These are phyloP conservation scores for Dispira simplex DNA, from an alignment of 192 early-diverging fungal genomes.

Conservation along the genomic window DNA sequence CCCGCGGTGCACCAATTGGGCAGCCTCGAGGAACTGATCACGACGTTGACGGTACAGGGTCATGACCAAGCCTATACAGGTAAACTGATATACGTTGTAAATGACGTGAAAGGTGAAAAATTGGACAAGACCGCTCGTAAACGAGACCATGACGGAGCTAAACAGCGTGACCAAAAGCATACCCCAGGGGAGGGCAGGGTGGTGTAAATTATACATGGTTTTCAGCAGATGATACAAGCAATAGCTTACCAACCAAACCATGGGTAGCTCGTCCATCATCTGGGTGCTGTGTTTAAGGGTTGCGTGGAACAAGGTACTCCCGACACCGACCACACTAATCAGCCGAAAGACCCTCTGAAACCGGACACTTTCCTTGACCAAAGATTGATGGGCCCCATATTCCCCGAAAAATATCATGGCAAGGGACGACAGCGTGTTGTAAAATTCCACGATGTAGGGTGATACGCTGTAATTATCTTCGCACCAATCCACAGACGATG, in stretches of 20 bases:
- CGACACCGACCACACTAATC: slow-evolving; percentile 57
- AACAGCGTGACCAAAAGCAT: slow-evolving; percentile 22
- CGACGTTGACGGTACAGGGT: slow-evolving; percentile 16
- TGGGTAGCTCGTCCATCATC: slow-evolving; percentile 48
- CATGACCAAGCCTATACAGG: slow-evolving; percentile 12
- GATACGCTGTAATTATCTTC: slow-evolving; percentile 48
- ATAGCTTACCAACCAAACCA: slow-evolving; percentile 38
- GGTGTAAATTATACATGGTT: slow-evolving; percentile 23
- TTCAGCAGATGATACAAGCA: slow-evolving; percentile 30
- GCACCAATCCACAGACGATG: slow-evolving; percentile 50
- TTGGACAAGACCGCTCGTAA: slow-evolving; percentile 26
- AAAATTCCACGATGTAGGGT: slow-evolving; percentile 51
- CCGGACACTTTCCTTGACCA: slow-evolving; percentile 23
- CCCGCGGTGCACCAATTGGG: slow-evolving; percentile 21
- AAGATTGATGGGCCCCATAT: slow-evolving; percentile 28
- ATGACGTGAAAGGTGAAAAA: slow-evolving; percentile 28
- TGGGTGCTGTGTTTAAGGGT: slow-evolving; percentile 55
- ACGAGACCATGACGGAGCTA: slow-evolving; percentile 22
- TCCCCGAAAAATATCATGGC: slow-evolving; percentile 45
- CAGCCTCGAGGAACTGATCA: slow-evolving; percentile 14
- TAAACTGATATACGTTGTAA: slow-evolving; percentile 16
- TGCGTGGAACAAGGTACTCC: slow-evolving; percentile 63
- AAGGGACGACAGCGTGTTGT: slow-evolving; percentile 54
- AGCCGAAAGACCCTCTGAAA: slow-evolving; percentile 36
- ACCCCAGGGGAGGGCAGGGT: slow-evolving; percentile 20